Base-by-base conservation (phyloP, 352 stramenopile species). In the Globisporangium radiosum region DNA sequence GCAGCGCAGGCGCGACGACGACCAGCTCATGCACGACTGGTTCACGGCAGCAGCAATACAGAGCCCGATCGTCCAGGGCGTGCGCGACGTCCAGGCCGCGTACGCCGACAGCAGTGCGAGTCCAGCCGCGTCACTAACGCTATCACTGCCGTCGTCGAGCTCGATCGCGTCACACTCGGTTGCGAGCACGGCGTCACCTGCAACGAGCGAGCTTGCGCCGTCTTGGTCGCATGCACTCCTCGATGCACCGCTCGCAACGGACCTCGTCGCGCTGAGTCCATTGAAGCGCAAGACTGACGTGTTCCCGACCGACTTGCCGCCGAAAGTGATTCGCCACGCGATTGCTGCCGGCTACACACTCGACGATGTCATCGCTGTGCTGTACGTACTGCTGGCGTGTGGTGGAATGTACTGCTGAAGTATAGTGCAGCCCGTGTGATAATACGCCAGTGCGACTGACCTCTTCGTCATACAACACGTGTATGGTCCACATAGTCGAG, bases 11-110 rank as follows among this genome's bases (percentile, higher is more conserved):
- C 37, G 56, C 0, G 73, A 83, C 9, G 73, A 88, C 40, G 69
- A 86, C 14, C 66, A 72, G 54, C 72, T 85, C 66, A 84, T 88
- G 69, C 76, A 88, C 65, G 65, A 81, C 36, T 89, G 79, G 79
- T 71, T 87, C 33, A 70, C 65, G 2, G 72, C 70, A 0, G 87
- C 79, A 8, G 73, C 79, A 0, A 52, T 87, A 7, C 56, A 85
- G 50, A 80, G 71, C 43, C 79, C 79, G 6, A 65, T 87, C 17
- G 65, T 89, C 1, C 59, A 60, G 37, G 64, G 74, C 8, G 62
- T 69, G 7, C 54, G 70, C 13, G 62, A 68, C 48, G 56, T 73
- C 5, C 54, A 63, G 13, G 77, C 64, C n/a, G 57, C 44, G 0
- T 78, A 81, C 48, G 64, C 6, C 1, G 51, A 63, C 37, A 66